Evolutionary conservation across 768 basidiomycete genomes (phyloP), one percentile per base, ranked within the genome.

Genomic region (Collybiopsis luxurians): DNA sequence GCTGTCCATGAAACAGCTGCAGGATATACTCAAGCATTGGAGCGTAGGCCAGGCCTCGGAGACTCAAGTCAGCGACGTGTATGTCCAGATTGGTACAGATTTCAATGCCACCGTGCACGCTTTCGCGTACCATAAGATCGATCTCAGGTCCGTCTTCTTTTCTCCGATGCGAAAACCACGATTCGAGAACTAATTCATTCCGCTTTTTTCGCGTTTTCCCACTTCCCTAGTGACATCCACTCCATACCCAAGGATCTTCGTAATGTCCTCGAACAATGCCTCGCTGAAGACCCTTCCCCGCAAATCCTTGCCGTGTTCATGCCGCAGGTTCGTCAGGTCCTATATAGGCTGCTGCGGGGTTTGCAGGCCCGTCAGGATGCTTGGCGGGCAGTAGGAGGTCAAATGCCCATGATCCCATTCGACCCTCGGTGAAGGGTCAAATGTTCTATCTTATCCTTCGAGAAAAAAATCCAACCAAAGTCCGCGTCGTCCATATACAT

Each of bases 41-140:
- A 44, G 46, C 26, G 13, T 47, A 19, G 53, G 36, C 28, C 45
- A 49, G 17, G 53, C 54, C 13, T 49, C 58, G 15, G 54, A 56
- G 30, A 39, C 45, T 12, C 46, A 55, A 15, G 58, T 59, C 36
- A 55, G 47, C 47, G 58, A 59, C 40, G 46, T 55, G 5, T 59
- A 59, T 39, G 54, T 59, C 39, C 58, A 55, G 24, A 47, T 59
- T 6, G 53, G 58, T 10, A 55, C 54, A 2, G 51, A 59, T 21
- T 56, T 59, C 54, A 59, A 59, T 48, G 36, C 58, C 15, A 56
- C 58, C 21, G 23, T 59, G 13, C 48, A 55, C 28, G 58, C 58
- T 9, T 59, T 59, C 44, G 31, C 45, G 15, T 50, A 48, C 40
- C 58, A 59, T 39, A 38, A 51, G 21, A 59, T 59, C 11, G 58